Percentiles rank a stretch among this genome's conserved stretches.
Conservation (phyloP, 2,329 filamentous ascomycete genomes). For the Pestalotiopsis sp. region DNA sequence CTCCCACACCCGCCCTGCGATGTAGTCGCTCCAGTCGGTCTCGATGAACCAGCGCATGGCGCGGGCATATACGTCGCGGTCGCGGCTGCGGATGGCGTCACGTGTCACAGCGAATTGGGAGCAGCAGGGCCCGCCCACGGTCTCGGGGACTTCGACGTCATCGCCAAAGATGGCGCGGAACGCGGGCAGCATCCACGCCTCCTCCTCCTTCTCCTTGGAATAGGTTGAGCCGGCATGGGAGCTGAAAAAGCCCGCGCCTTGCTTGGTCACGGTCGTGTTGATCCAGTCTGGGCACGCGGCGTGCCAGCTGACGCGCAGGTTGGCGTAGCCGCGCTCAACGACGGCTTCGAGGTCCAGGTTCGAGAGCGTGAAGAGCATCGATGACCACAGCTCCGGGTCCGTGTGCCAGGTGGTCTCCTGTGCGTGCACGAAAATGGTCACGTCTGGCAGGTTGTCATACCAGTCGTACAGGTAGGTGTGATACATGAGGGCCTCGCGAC, state of each 20-base stretch:
- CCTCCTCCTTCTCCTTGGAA: constrained; percentile 28
- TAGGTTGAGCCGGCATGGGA: no score
- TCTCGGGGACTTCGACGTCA: constrained; percentile 29
- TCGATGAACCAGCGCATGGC: constrained; percentile 33
- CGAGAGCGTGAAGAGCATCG: constrained; percentile 33
- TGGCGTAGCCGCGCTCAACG: constrained; percentile 53
- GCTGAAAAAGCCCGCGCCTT: no score
- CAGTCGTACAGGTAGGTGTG: constrained; percentile 64
- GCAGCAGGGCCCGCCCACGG: constrained; percentile 36
- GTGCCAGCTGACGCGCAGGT: constrained; percentile 57
- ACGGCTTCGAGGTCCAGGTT: constrained; percentile 40
- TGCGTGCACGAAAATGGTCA: constrained; percentile 64
- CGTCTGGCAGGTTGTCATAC: constrained; percentile 61
- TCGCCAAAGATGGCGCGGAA: constrained; percentile 31
- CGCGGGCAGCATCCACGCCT: constrained; percentile 32
- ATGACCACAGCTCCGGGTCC: constrained; percentile 36
- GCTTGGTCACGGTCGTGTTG: constrained; percentile 29
- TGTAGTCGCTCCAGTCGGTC: constrained; percentile 31
- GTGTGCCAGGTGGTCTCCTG: constrained; percentile 48
- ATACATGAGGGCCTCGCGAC: constrained; percentile 66
- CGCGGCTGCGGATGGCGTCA: constrained; percentile 32
- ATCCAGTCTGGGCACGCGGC: constrained; percentile 60
- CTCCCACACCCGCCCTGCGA: constrained; percentile 37
- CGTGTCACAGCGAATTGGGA: constrained; percentile 37
- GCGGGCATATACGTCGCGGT: constrained; percentile 30